Evolutionary conservation across 2,329 filamentous ascomycete species (phyloP), one percentile per base, ranked within the genome.

Genomic region (Pleomassaria siparia): DNA sequence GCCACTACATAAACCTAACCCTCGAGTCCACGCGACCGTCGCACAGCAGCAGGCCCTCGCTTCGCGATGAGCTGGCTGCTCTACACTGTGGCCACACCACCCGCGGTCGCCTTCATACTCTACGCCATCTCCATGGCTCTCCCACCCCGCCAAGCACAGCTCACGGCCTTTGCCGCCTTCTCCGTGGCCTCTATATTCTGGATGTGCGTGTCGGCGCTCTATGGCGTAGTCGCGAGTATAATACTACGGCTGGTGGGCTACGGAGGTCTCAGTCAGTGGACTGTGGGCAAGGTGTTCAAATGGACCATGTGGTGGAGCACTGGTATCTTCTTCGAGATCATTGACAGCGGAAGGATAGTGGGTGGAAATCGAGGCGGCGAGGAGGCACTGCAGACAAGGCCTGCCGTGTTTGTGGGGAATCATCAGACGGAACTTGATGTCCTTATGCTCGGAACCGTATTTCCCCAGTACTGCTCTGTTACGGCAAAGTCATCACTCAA

Each of bases 391-490:
- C 43, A 48, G 37, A 63, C 54, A 9, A 78, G 92, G 43, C 94
- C 94, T 1, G 91, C 89, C 47, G 88, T 99, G 47, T 91, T 99
- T 64, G 80, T 99, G 59, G 88, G 88, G 32, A 97, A 97, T 74
- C 94, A 99, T 75, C 94, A 99, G 80, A 90, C 74, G 15, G 94
- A 97, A 75, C 83, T 99, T 58, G 94, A 99, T 67, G 88, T 99
- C 32, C 80, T 96, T 50, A 88, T 96, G 83, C 81, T 99, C 22
- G 94, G 91, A 53, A 78, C 80, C 72, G 83, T 96, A 64, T 97
- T 96, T 74, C 94, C 94, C 40, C 85, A 84, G 63, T 91, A 95
- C 78, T 95, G 88, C 78, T 91, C 86, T 64, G 88, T 99, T 50
- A 96, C 92, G 20, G 91, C 92, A 39, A 99, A 99, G 80, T 85